Conservation (phyloP, 2,329 filamentous ascomycete species). For the Aaosphaeria arxii region DNA sequence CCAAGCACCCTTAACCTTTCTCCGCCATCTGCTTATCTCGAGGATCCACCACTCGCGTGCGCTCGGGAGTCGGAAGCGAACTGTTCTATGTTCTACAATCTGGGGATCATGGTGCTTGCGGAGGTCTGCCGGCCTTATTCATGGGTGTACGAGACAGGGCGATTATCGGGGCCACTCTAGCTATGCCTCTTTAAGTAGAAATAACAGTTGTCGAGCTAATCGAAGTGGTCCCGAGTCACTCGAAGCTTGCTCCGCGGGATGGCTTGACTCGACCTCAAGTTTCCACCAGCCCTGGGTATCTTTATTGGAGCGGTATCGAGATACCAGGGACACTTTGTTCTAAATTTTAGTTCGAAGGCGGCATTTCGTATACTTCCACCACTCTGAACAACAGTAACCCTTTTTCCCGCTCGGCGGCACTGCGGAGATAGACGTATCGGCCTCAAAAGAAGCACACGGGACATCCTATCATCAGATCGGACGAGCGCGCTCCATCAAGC, state of each 20-base stretch:
- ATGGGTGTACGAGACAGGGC: not conserved
- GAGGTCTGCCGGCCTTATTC: not conserved
- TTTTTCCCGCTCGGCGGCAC: no score
- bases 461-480: no score
- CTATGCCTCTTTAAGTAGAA: not conserved
- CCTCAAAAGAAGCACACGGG: no score
- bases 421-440: no score
- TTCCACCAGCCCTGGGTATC: no score
- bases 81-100: not conserved
- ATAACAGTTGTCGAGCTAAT: not conserved
- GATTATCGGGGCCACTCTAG: not conserved
- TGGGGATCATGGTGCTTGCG: conserved; percentile 1
- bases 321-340: no score
- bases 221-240: not conserved
- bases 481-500: not conserved
- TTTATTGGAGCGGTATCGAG: no score
- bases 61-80: not conserved
- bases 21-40: not conserved
- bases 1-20: not conserved
- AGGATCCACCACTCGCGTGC: not conserved
- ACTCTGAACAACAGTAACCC: no score
- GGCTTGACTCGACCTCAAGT: not conserved
- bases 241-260: not conserved
- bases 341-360: no score
- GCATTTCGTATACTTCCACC: no score